A percentile compares a stretch with the other conserved stretches of the same genome.
These are phyloP conservation scores for Salix brachista DNA, from an alignment of 345 rosid genomes.

Conservation along the genomic window DNA sequence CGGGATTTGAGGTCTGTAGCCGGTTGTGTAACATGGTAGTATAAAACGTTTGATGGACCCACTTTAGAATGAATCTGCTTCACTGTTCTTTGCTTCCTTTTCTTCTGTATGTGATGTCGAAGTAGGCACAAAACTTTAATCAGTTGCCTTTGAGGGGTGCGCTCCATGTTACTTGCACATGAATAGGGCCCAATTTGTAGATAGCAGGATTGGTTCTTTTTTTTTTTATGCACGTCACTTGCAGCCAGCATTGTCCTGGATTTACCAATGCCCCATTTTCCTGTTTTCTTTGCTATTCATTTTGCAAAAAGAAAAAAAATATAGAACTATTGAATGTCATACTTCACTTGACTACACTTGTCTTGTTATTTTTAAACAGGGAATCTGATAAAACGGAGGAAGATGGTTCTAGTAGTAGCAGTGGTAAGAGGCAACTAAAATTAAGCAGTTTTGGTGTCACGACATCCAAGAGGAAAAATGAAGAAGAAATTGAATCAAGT, in stretches of 20 bases:
- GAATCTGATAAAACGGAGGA: slow-evolving; percentile 67
- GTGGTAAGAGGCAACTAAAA: slow-evolving; percentile 60
- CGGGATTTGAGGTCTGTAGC: not conserved
- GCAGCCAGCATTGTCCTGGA: not conserved
- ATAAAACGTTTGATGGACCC: not conserved
- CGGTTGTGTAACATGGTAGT: not conserved
- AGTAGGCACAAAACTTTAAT: not conserved
- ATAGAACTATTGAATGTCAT: not conserved
- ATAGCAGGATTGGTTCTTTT: not conserved
- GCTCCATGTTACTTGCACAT: not conserved
- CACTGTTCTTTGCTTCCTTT: not conserved
- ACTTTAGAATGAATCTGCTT: not conserved
- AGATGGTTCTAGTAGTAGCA: slow-evolving; percentile 39
- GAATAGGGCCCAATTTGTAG: not conserved
- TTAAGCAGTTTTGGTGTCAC: slow-evolving; percentile 64
- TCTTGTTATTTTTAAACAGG: slow-evolving; percentile 29
- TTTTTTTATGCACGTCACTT: not conserved
- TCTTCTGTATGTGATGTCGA: not conserved
- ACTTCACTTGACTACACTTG: not conserved
- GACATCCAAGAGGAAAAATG: slow-evolving; percentile 56
- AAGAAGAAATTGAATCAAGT: slow-evolving; percentile 77
- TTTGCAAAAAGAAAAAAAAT: not conserved
- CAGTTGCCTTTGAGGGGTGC: not conserved
- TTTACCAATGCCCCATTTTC: not conserved
- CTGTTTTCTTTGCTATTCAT: not conserved